Base-by-base conservation (phyloP, 2,329 filamentous ascomycete genomes). In the Arachnomyces sp. region DNA sequence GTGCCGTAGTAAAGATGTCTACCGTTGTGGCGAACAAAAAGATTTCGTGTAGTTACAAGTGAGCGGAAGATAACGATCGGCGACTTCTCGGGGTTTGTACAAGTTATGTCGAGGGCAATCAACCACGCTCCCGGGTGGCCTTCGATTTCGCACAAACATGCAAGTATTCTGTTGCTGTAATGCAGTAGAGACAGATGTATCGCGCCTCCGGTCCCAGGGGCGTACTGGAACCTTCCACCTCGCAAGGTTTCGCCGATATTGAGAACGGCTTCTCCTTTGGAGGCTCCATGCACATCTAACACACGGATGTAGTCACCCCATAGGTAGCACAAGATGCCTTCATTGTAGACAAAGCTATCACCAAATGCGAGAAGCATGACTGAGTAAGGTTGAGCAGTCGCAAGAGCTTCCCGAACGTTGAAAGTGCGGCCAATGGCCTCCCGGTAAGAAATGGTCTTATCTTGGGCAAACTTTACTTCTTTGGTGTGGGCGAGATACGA, bases 21-120 rank as follows among this genome's bases (percentile, higher is more conserved):
- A 1, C 57, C 51, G 43, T 77, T 76, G 45, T 85, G 82, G 7
- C 82, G 74, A 2, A 82, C 80, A 55, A 87, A 84, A 2, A 87
- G 60, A 44, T 74, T 78, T 18, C 68, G 62, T 2, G 65, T 67
- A 17, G 71, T 71, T 12, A 63, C 52, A 31, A 79, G 58, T 34
- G 42, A 60, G 25, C 56, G 55, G 11, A 55, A 58, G 9, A 71
- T 57, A 2, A 76, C 50, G 12, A 78, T 45, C 16, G 60, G 57
- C 9, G 20, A 25, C 9, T 25, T 25, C 20, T 5, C 5, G 9
- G 20, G 9, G 20, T 25, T 9, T 25, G 5, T 25, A 9, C 20
- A 25, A 9, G 5, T 25, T 25, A 70, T 56, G 41, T 71, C 66
- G 43, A 76, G 65, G 5, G 74, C 66, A 7, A 82, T 55, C 4